Evolutionary conservation across 495 filamentous ascomycete genomes (phyloP).

Genomic region (Lindgomyces ingoldianus): DNA sequence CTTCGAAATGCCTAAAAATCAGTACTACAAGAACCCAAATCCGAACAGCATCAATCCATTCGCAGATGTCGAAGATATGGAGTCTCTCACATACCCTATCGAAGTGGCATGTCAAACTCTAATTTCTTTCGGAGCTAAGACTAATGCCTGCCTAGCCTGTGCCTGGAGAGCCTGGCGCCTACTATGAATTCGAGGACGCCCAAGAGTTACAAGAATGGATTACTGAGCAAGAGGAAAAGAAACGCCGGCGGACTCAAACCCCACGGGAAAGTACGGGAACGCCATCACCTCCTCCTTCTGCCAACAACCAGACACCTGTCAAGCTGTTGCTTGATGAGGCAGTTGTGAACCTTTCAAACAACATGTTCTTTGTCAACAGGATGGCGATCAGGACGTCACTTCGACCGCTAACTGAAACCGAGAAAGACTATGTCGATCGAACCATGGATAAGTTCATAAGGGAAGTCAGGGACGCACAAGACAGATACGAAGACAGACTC

Average conservation of each 20-base stretch:
- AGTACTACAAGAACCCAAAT: background rate
- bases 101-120: background rate
- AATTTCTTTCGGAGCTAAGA: too few relatives aligned
- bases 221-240: background rate
- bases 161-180: background rate
- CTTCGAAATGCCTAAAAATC: too few relatives aligned
- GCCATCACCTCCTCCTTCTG: too few relatives aligned
- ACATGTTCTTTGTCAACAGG: background rate
- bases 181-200: background rate
- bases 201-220: background rate
- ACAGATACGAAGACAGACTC: background rate
- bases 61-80: background rate
- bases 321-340: background rate
- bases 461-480: background rate
- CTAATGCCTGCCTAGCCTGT: background rate
- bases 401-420: background rate
- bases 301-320: background rate
- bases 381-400: background rate
- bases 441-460: background rate
- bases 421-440: background rate
- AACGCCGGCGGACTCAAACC: background rate
- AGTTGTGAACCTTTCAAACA: background rate
- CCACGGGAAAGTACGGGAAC: too few relatives aligned
- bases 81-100: background rate
- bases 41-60: background rate